Percentiles rank a stretch among this genome's conserved stretches.
phyloP scores from a whole-genome alignment of 257 asterid species.

The Solanum peruvianum region DNA sequence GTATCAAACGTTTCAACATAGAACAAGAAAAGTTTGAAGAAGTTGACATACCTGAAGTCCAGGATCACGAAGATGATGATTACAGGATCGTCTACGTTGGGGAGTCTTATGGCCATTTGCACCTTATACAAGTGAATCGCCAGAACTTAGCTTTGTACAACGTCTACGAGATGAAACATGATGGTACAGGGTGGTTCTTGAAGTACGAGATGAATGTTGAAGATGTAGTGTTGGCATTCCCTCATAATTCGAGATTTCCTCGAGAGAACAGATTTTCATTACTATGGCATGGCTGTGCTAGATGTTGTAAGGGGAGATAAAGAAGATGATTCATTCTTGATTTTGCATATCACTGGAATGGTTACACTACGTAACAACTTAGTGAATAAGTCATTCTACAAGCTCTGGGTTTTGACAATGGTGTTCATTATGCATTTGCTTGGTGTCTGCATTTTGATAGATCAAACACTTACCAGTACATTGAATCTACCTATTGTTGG shows the following conservation, averaged over 20 bases:
- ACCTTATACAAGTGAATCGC: neutral
- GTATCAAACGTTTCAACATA: neutral
- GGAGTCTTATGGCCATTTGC: neutral
- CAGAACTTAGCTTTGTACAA: neutral
- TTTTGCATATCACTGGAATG: neutral
- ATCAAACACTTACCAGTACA: neutral
- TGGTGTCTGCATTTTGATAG: neutral
- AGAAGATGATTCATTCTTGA: neutral
- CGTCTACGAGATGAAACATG: neutral
- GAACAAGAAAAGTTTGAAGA: neutral
- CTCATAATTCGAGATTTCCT: neutral
- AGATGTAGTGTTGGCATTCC: neutral
- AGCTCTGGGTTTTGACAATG: neutral
- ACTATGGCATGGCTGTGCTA: neutral
- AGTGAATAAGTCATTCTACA: neutral
- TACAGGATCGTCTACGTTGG: neutral
- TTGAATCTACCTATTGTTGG: neutral
- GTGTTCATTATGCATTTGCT: neutral
- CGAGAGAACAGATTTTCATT: neutral
- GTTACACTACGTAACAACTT: neutral
- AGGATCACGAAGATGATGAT: neutral
- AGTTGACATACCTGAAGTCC: neutral
- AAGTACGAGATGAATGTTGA: neutral
- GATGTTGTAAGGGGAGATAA: neutral
- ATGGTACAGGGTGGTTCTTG: neutral